phyloP scores from a whole-genome alignment of 2,329 filamentous ascomycete genomes.

The Alternaria triticimaculans region DNA sequence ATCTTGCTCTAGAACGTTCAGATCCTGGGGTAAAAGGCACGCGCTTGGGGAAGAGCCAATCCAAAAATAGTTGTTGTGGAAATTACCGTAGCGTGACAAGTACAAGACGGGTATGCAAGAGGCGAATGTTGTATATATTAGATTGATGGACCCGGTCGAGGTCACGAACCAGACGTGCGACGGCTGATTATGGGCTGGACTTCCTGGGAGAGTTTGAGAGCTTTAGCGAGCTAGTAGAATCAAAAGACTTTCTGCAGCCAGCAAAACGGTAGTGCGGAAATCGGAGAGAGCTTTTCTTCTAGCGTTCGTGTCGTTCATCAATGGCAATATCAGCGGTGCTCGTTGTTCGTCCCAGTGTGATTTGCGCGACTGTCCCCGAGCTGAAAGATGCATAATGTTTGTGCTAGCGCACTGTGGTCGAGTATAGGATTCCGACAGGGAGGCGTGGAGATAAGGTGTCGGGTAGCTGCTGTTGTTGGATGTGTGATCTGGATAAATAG shows the following conservation, averaged over 20 bases:
- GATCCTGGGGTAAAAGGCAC: constrained; percentile 22
- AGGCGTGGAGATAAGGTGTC: not conserved
- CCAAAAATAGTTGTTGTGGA: constrained; percentile 37
- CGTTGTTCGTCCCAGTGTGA: not conserved
- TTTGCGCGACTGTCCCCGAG: not conserved
- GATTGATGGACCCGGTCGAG: constrained; percentile 42
- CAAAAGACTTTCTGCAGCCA: constrained; percentile 23
- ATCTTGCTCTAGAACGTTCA: constrained; percentile 36
- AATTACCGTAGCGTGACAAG: constrained; percentile 23
- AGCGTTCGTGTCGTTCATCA: constrained; percentile 40
- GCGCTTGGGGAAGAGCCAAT: constrained; percentile 7
- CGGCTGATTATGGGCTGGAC: constrained; percentile 36
- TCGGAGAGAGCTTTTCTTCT: constrained; percentile 12
- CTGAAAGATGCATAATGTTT: not conserved
- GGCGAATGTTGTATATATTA: constrained; percentile 40
- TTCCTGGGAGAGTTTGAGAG: constrained; percentile 24
- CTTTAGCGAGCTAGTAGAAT: constrained; percentile 32
- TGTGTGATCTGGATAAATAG: constrained; percentile 14
- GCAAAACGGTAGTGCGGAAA: constrained; percentile 14
- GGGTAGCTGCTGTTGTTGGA: constrained; percentile 8
- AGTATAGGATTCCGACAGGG: not conserved
- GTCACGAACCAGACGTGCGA: constrained; percentile 26
- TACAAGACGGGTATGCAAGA: constrained; percentile 15
- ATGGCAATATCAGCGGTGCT: constrained; percentile 24
- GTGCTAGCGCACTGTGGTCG: not conserved